Base-by-base conservation (phyloP, 805 yeast genomes). In the Candida qinlingensis region DNA sequence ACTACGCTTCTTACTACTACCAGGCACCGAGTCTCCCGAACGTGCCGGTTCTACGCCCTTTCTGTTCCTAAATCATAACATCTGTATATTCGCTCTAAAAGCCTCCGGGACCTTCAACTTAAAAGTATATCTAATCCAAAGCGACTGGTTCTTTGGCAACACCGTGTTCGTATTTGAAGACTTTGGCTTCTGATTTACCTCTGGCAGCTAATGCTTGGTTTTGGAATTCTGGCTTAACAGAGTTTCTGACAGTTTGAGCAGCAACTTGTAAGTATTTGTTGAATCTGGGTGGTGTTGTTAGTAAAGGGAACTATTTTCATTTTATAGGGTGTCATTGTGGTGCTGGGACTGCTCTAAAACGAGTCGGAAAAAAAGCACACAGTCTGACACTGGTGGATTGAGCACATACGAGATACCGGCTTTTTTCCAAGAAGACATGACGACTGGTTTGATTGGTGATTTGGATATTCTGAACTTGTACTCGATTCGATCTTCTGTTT, bases 241-340 rank as follows among this genome's bases (percentile, higher is more conserved):
- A 84, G 62, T 77, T 75, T 76, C 97, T 89, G 60, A 89, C 80
- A 54, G 96, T 80, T 68, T 82, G 82, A 65, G 97, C 96, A 64
- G 97, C 87, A 65, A 92, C 78, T 58, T 96, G 80, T 70, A 91
- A 77, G 73, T 92, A 92, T 70, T 84, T 87, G 85, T 87, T 88
- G 76, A 85, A 81, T 57, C 85, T 42, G 41, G 35, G 40, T 33
- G 40, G 27, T 27, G 19, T 28, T 45, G 51, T 52, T 47, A 50
- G 50, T 51, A 47, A 38, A 36, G 11, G n/a, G 37, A 26, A 12
- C 8, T 31, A 7, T 36, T 36, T 36, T n/a, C 38, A 36, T n/a
- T 12, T 13, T 8, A 8, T 7, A 30, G 25, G 25, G 29, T 28
- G n/a, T 12, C 19, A 19, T 19, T 19, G 19, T 19, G 19, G 3